A percentile compares a stretch with the other conserved stretches of the same genome.
Conservation (phyloP, 495 filamentous ascomycete genomes). For the Aspergillus asperescens region DNA sequence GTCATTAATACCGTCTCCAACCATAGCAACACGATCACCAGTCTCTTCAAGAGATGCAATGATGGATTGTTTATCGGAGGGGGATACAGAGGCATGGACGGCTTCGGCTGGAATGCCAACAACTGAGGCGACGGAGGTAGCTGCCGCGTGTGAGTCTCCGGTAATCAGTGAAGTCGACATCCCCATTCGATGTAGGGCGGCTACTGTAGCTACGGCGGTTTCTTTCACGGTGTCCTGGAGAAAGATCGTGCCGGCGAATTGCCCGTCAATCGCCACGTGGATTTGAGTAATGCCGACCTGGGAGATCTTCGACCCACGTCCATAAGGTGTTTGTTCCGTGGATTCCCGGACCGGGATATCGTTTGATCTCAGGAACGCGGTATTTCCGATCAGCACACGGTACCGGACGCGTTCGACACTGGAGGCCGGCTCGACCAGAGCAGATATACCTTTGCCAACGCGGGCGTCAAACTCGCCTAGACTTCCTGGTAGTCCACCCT, state of each 20-base stretch:
- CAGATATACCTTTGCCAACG: conserved; percentile 82
- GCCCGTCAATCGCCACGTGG: conserved; percentile 78
- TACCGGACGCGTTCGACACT: conserved; percentile 62
- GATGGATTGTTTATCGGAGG: conserved; percentile 82
- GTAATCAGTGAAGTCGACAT: conserved; percentile 89
- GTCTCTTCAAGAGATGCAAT: conserved; percentile 65
- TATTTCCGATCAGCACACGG: conserved; percentile 77
- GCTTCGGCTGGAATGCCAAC: conserved; percentile 73
- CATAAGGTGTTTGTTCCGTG: conserved; percentile 40
- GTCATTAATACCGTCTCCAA: conserved; percentile 98
- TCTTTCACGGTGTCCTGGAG: conserved; percentile 88
- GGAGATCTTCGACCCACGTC: conserved; percentile 21
- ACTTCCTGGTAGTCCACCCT: conserved; percentile 72
- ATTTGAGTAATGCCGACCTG: conserved; percentile 74
- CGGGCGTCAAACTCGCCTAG: conserved; percentile 77
- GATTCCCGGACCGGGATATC: conserved; percentile 60
- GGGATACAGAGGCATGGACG: conserved; percentile 77
- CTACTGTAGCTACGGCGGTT: conserved; percentile 73
- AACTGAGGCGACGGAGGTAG: conserved; percentile 70
- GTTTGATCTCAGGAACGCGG: conserved; percentile 64
- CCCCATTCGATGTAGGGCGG: conserved; percentile 77
- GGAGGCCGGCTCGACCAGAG: conserved; percentile 70
- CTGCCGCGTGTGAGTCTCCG: conserved; percentile 80
- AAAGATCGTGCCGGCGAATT: conserved; percentile 73
- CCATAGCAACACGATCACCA: conserved; percentile 86